Evolutionary conservation across 768 basidiomycete genomes (phyloP), one percentile per base, ranked within the genome.

Genomic region (Hysterangium stoloniferum): DNA sequence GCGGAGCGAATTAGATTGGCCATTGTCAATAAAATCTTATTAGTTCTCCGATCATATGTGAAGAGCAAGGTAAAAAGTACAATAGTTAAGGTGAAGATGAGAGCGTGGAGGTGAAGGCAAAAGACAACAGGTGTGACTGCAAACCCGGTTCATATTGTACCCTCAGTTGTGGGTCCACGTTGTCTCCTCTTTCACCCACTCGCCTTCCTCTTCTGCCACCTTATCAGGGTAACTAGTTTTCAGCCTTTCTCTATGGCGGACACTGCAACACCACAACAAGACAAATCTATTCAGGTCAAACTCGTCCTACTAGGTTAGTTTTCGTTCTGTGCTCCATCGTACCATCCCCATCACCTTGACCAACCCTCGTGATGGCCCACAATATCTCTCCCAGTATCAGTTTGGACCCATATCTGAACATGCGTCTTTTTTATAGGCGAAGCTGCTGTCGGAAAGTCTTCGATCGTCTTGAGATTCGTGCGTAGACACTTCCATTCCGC

Each of bases 381-480:
- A n/a, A 15, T 43, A 20, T 25, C 34, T 15, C 24, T 32, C 38
- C 47, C 42, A 37, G 32, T 29, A 45, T 46, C 52, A 34, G 4
- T 53, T 24, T 27, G 7, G 25, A 20, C 32, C 20, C 5, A 22
- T 29, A 24, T 48, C 12, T 43, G 20, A 6, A 6, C 28, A 31
- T 40, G 38, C 27, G 36, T 34, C 56, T 15, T 41, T 42, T 38
- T 33, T 50, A 37, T 59, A 97, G 94, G 95, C 59, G 95, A 99
- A 74, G 94, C 95, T 54, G 95, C 95, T 48, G 95, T 99, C 38
- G 95, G 95, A 54, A 99, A 99, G 76, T 96, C 94, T 8, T 96
- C 92, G n/a, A 83, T 99, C 48, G 95, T 98, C 40, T 78, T 97
- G 53, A 84, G 95, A 66, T 99, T 99, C 67, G 93, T 96, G 66